Conservation (phyloP, 208 protist species). For the Cochliopodium minus region DNA sequence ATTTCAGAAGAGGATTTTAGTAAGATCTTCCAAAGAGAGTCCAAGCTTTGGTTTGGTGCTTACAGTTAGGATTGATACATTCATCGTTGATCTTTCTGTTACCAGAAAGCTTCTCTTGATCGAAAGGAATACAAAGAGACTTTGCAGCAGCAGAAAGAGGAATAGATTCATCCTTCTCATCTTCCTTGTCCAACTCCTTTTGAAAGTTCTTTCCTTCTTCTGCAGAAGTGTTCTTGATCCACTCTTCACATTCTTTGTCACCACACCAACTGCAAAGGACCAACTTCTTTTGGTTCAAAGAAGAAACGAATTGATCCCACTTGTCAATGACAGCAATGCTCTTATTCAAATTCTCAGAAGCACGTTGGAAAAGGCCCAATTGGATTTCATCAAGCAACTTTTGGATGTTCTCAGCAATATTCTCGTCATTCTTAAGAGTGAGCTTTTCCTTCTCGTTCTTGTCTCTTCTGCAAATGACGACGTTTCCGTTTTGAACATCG, state of each 20-base stretch:
- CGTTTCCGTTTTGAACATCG: slow-evolving; percentile 58
- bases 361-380: slow-evolving; percentile 46
- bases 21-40: too few species aligned
- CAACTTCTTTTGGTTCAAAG: slow-evolving; percentile 63
- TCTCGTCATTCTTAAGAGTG: slow-evolving; percentile 29
- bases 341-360: slow-evolving; percentile 32
- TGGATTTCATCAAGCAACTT: slow-evolving; percentile 70
- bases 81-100: too few species aligned
- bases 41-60: too few species aligned
- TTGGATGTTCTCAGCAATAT: slow-evolving; percentile 21
- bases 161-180: slow-evolving; percentile 13
- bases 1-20: too few species aligned
- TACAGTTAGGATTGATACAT: too few species aligned
- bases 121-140: slow-evolving; percentile 81
- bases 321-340: slow-evolving; percentile 28
- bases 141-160: slow-evolving; percentile 44
- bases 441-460: slow-evolving; percentile 42
- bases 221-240: slow-evolving; percentile 72
- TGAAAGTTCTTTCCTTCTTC: slow-evolving; percentile 32
- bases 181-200: slow-evolving; percentile 35
- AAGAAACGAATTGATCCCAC: slow-evolving; percentile 69
- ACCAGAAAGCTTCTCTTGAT: slow-evolving; percentile 51
- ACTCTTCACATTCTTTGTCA: slow-evolving; percentile 62
- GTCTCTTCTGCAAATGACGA: slow-evolving; percentile 43
- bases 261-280: slow-evolving; percentile 73